Evolutionary conservation across 2,329 filamentous ascomycete species (phyloP).

Genomic region (Pseudopyrenochaeta lycopersici): DNA sequence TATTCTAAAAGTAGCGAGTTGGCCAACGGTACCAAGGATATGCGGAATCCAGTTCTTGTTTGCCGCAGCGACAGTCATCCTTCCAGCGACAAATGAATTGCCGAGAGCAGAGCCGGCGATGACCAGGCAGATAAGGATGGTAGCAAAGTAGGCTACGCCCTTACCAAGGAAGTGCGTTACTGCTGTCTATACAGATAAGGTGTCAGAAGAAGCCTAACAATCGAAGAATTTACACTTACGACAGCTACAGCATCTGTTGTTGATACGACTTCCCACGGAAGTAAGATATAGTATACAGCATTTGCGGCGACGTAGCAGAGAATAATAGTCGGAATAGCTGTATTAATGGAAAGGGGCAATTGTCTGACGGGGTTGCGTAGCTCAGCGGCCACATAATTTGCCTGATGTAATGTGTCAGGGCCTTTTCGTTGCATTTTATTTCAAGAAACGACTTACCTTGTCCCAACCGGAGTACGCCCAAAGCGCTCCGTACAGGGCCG

Average conservation of each 20-base stretch:
- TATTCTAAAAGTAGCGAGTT: conserved; percentile 39
- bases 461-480: conserved; percentile 51
- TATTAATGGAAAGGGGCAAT: conserved; percentile 70
- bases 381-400: conserved; percentile 51
- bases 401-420: conserved; percentile 21
- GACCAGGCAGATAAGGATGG: conserved; percentile 66
- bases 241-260: conserved; percentile 71
- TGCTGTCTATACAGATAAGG: conserved; percentile 29
- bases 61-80: conserved; percentile 69
- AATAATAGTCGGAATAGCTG: conserved; percentile 68
- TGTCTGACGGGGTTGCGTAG: conserved; percentile 44
- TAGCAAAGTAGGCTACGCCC: conserved; percentile 61
- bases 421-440: not conserved
- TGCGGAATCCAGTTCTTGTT: conserved; percentile 46
- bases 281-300: conserved; percentile 68
- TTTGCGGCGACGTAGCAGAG: conserved; percentile 69
- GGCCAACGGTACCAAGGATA: conserved; percentile 37
- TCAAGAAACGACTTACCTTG: conserved; percentile 30
- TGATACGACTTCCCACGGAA: conserved; percentile 68
- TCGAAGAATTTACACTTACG: conserved; percentile 51
- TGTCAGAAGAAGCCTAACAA: not conserved
- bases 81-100: conserved; percentile 70
- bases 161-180: conserved; percentile 62
- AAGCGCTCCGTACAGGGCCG: conserved; percentile 58
- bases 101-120: conserved; percentile 69